Percentiles rank a stretch among this genome's conserved stretches.
phyloP scores from a whole-genome alignment of 2,329 filamentous ascomycete genomes.

The Fusarium humuli region DNA sequence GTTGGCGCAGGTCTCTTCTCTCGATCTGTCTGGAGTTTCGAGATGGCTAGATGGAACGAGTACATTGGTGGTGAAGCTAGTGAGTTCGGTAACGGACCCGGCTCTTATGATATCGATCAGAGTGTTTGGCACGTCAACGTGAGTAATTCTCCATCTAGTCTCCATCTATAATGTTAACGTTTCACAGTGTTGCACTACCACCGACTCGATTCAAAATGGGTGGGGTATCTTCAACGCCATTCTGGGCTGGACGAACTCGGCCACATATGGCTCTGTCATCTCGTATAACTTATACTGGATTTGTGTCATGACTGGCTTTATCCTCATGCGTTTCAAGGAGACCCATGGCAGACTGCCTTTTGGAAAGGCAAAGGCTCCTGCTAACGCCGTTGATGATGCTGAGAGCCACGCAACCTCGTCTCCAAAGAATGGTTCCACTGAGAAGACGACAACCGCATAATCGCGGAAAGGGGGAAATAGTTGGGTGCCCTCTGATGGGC shows the following conservation, averaged over 20 bases:
- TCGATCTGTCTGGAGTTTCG: conserved; percentile 78
- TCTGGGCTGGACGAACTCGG: conserved; percentile 88
- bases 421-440: conserved; percentile 42
- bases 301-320: conserved; percentile 75
- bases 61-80: conserved; percentile 68
- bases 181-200: conserved; percentile 77
- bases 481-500: background rate
- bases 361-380: conserved; percentile 51
- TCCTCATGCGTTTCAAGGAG: conserved; percentile 75
- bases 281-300: conserved; percentile 93
- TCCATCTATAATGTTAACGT: background rate
- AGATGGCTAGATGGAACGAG: conserved; percentile 76
- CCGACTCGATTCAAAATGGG: conserved; percentile 76
- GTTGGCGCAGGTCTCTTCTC: conserved; percentile 87
- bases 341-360: conserved; percentile 62
- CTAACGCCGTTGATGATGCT: conserved; percentile 36
- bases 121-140: conserved; percentile 87
- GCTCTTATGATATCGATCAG: conserved; percentile 81
- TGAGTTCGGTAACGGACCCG: conserved; percentile 69
- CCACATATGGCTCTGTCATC: conserved; percentile 87
- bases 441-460: conserved; percentile 45
- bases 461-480: background rate
- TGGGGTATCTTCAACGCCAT: conserved; percentile 92
- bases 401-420: conserved; percentile 45
- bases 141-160: conserved; percentile 49